These are phyloP conservation scores for Vitis labrusca DNA, from an alignment of 164 flowering plant species.

Conservation along the genomic window DNA sequence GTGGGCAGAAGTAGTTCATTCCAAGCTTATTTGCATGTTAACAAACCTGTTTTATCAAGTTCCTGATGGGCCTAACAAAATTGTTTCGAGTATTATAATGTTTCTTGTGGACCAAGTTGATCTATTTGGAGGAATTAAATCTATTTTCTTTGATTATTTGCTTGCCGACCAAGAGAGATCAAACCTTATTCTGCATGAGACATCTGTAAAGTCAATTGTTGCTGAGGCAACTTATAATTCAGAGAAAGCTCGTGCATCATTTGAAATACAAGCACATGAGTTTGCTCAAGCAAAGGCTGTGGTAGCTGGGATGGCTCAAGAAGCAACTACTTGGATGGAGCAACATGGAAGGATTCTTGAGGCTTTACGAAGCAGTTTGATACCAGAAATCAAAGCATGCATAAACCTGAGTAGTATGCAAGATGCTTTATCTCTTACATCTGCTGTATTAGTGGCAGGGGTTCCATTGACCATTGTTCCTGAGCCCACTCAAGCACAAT, in stretches of 20 bases:
- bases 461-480: conserved; percentile 92
- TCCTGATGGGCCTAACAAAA: conserved; percentile 38
- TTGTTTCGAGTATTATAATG: conserved; percentile 33
- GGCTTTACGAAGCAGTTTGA: conserved; percentile 68
- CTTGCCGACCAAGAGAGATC: conserved; percentile 83
- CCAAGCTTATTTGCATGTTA: conserved; percentile 85
- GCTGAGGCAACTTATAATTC: conserved; percentile 75
- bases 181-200: conserved; percentile 64
- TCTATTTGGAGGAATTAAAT: conserved; percentile 88
- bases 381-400: conserved; percentile 53
- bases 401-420: conserved; percentile 39
- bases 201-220: conserved; percentile 79
- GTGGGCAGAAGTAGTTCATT: conserved; percentile 93
- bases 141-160: conserved; percentile 57
- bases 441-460: conserved; percentile 82
- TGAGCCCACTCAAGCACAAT: conserved; percentile 94
- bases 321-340: conserved; percentile 82
- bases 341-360: conserved; percentile 87
- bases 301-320: conserved; percentile 76
- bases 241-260: conserved; percentile 66
- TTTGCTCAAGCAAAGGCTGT: conserved; percentile 76
- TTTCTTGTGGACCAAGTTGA: conserved; percentile 78
- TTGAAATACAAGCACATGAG: conserved; percentile 76
- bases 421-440: conserved; percentile 75
- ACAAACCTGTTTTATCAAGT: conserved; percentile 86